Base-by-base conservation (phyloP, 208 protist genomes). In the Acanthamoeba sp. region DNA sequence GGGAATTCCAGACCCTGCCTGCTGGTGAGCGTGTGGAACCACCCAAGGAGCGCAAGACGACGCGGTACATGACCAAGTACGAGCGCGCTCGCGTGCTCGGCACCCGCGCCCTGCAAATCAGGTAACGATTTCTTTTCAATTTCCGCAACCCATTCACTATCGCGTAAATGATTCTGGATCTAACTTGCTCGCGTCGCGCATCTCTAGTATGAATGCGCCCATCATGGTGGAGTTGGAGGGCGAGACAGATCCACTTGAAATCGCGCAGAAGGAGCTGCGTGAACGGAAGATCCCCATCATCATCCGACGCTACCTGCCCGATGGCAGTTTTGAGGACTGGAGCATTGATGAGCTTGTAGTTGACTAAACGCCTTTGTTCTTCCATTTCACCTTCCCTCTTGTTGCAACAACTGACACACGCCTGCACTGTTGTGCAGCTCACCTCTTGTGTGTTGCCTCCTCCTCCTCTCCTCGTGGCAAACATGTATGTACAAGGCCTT, bases 61-160 rank as follows among this genome's bases (percentile, higher is more conserved):
- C 98, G 20, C 97, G 97, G 55, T 99, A 99, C 80, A 97, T 99
- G 95, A 99, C 99, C 32, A 99, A 99, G 97, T 99, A 99, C 95
- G 99, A 99, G 96, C 96, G 99, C 16, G 99, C 99, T 3, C 97
- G 99, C 66, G 95, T 99, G 36, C 98, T 99, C 14, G 99, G 99
- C 66, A 99, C 99, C 27, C 98, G 99, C 32, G 99, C 99, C 32
- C 96, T 99, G 93, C 99, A 99, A 96, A 99, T 99, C 57, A 98
- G 98, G 96, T 97, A 40, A 9, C 36, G 71, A 38, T 59, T 95
- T 73, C n/a, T n/a, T n/a, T n/a, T n/a, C n/a, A 55, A 55, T 55
- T 55, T 55, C 22, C 18, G 50, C n/a, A 12, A 55, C 62, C 16
- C 10, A 55, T 89, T 62, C 36, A 22, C 22, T 55, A 24, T 5